Conservation (phyloP, 352 stramenopile genomes). For the Globisporangium radiosum region DNA sequence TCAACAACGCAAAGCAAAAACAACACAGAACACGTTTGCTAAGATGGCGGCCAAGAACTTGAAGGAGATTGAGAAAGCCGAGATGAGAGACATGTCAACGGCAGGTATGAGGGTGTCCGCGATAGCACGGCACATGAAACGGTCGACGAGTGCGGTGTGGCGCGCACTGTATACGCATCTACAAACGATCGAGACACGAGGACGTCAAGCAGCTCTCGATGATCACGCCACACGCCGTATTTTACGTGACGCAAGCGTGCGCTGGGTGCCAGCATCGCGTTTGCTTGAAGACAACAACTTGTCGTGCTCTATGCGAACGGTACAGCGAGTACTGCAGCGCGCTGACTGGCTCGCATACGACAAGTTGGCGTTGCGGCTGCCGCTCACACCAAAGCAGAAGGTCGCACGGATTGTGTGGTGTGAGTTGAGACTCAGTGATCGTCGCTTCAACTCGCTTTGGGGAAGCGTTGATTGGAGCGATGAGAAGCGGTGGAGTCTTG, state of each 20-base stretch:
- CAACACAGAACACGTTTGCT: neutral
- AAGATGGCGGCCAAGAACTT: neutral
- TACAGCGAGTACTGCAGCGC: neutral
- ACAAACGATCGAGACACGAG: neutral
- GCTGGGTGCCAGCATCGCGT: neutral
- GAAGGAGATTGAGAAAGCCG: neutral
- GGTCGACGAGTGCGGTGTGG: neutral
- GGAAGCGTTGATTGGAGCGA: neutral
- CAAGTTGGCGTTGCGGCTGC: neutral
- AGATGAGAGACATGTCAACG: conserved; percentile 1
- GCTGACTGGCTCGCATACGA: neutral
- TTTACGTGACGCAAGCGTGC: neutral
- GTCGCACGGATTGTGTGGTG: neutral
- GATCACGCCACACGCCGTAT: neutral
- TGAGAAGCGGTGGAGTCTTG: neutral
- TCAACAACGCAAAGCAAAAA: neutral
- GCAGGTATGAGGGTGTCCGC: neutral
- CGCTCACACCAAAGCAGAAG: neutral
- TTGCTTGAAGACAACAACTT: conserved; percentile 3
- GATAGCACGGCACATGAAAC: neutral
- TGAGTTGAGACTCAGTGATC: neutral
- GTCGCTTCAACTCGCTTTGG: neutral
- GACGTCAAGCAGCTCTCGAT: neutral
- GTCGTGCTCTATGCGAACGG: conserved; percentile 1
- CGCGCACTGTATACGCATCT: neutral